Evolutionary conservation across 2,329 filamentous ascomycete genomes (phyloP).

Genomic region (Camillea tinctor): DNA sequence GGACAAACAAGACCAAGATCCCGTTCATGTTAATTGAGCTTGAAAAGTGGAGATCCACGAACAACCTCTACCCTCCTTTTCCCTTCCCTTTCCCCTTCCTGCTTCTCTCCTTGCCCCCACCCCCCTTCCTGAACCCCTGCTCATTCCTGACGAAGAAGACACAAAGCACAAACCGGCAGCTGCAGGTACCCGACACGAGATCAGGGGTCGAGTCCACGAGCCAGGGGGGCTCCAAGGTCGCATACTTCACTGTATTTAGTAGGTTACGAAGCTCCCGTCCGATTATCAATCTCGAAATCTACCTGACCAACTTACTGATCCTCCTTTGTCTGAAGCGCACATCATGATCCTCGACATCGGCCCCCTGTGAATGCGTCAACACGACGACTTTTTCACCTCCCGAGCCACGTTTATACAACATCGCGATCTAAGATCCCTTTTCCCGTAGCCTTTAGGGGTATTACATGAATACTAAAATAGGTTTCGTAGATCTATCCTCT

Average conservation of each 20-base stretch:
- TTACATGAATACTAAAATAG: neutral
- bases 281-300: neutral
- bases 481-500: neutral
- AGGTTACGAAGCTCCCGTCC: neutral
- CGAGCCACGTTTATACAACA: neutral
- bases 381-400: neutral
- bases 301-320: neutral
- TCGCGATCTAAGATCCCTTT: neutral
- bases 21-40: neutral
- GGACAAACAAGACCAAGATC: too few species aligned
- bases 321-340: neutral
- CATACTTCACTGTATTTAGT: neutral
- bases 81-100: neutral
- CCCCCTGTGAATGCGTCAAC: neutral
- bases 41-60: neutral
- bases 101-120: neutral
- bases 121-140: neutral
- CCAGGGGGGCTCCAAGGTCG: neutral
- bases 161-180: neutral
- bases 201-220: neutral
- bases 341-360: neutral
- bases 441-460: neutral
- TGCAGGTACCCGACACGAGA: neutral
- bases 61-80: neutral
- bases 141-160: neutral